These are phyloP conservation scores for Antarctomyces pellizariae DNA, from an alignment of 495 filamentous ascomycete genomes.

Conservation along the genomic window DNA sequence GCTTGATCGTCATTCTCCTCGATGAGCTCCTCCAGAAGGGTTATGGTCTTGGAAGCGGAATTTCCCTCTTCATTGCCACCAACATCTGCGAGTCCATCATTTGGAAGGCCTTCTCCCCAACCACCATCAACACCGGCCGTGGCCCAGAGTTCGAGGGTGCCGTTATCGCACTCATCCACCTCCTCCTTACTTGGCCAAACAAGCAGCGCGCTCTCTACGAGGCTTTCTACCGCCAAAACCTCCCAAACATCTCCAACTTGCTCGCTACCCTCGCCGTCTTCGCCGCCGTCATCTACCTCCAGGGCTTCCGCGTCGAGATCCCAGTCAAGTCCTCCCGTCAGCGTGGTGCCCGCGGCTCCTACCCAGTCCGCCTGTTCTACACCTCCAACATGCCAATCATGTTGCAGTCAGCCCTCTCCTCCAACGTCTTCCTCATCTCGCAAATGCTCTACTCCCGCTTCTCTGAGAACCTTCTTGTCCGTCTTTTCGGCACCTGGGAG, in stretches of 20 bases:
- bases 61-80: conserved; percentile 98
- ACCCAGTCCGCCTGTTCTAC: conserved; percentile 62
- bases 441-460: conserved; percentile 99
- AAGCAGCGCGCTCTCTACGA: conserved; percentile 93
- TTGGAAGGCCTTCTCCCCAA: conserved; percentile 98
- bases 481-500: conserved; percentile 95
- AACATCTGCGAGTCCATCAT: conserved; percentile 99
- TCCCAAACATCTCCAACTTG: conserved; percentile 99
- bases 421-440: conserved; percentile 95
- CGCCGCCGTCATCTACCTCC: conserved; percentile 95
- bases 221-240: conserved; percentile 97
- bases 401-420: conserved; percentile 92
- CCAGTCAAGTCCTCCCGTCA: conserved; percentile 98
- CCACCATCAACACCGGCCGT: conserved; percentile 97
- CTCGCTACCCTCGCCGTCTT: conserved; percentile 84
- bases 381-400: conserved; percentile 98
- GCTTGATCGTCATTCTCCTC: conserved; percentile 94
- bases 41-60: conserved; percentile 93
- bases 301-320: conserved; percentile 99
- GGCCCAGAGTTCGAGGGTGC: conserved; percentile 98
- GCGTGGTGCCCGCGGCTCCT: conserved; percentile 85
- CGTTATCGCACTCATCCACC: conserved; percentile 94
- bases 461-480: conserved; percentile 92
- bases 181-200: conserved; percentile 94
- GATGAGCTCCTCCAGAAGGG: conserved; percentile 99